Percentiles rank a stretch among this genome's conserved stretches.
Evolutionary conservation across 176 grass and related monocot genomes (phyloP).

Genomic region (Aegilops speltoides): DNA sequence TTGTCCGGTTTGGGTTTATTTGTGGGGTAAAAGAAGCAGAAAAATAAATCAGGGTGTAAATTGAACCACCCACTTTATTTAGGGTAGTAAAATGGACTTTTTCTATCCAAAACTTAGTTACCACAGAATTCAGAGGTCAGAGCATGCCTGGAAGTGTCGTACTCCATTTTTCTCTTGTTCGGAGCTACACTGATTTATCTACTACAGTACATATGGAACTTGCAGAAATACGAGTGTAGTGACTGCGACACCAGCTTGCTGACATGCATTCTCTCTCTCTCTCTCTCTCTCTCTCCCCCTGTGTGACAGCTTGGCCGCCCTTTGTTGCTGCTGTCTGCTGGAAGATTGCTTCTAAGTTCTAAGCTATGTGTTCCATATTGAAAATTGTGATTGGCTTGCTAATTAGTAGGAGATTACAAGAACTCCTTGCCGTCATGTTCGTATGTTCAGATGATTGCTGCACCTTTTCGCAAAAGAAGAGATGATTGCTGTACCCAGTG

Average conservation of each 20-base stretch:
- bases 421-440: neutral
- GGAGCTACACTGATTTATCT: neutral
- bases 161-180: neutral
- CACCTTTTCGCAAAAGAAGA: neutral
- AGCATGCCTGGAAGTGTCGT: neutral
- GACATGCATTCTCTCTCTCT: neutral
- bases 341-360: neutral
- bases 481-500: neutral
- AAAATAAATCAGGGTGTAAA: too few species aligned
- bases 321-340: slow-evolving; percentile 29
- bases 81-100: too few species aligned
- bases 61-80: too few species aligned
- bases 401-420: neutral
- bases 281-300: neutral
- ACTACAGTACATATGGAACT: neutral
- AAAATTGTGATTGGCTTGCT: neutral
- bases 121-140: neutral
- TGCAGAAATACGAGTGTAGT: neutral
- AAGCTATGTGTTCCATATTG: neutral
- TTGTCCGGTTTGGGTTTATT: too few species aligned
- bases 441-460: slow-evolving; percentile 21
- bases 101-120: neutral
- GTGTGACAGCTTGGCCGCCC: slow-evolving; percentile 18
- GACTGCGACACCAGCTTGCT: neutral
- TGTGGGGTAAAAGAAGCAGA: too few species aligned